Evolutionary conservation across 2,329 filamentous ascomycete genomes (phyloP).

Genomic region (Claviceps digitariae): DNA sequence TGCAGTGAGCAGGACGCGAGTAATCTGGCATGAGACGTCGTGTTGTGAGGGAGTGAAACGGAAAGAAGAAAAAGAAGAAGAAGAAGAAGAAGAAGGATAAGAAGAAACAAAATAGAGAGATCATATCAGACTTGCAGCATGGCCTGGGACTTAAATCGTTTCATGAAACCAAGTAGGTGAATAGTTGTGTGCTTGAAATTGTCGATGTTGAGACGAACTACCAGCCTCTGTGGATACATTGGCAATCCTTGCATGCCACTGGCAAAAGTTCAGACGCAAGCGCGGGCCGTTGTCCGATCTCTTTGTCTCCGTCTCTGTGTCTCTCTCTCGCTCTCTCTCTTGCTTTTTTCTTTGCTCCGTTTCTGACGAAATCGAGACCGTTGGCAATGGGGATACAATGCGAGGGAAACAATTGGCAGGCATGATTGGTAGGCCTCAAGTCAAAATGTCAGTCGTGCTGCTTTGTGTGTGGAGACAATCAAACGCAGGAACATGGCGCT

Average conservation of each 20-base stretch:
- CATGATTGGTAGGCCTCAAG: background rate
- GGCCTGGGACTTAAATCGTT: background rate
- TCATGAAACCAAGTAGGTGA: background rate
- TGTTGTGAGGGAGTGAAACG: background rate
- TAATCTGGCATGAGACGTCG: background rate
- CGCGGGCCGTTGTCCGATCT: background rate
- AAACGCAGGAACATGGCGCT: slow-evolving; percentile 20
- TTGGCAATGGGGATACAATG: background rate
- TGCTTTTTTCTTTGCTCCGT: background rate
- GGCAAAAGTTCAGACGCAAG: background rate
- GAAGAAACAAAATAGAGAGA: background rate
- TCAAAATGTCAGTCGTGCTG: background rate
- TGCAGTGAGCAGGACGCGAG: background rate
- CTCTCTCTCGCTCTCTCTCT: background rate
- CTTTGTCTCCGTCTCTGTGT: background rate
- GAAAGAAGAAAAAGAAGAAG: background rate
- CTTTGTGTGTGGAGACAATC: background rate
- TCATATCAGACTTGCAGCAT: background rate
- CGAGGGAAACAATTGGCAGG: background rate
- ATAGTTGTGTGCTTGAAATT: background rate
- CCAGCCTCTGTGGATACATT: background rate
- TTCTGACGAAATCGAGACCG: background rate
- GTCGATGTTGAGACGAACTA: background rate
- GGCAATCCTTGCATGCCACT: background rate
- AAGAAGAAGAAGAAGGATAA: background rate